A percentile compares a stretch with the other conserved stretches of the same genome.
Evolutionary conservation across 106 monocot genomes (phyloP).

Genomic region (Alisma plantagoaquatica): DNA sequence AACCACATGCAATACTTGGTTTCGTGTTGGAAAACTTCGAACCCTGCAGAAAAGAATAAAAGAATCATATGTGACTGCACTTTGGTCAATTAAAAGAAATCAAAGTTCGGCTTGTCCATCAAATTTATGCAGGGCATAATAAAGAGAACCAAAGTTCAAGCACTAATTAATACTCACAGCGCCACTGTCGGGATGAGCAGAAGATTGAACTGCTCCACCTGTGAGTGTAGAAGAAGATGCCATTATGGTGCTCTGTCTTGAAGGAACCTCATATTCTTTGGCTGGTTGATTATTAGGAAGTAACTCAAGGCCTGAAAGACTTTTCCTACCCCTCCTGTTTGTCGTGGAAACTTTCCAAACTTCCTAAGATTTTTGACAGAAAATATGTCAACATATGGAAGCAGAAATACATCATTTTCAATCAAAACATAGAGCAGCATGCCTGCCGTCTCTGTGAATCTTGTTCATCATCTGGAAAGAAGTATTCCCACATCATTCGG

Average conservation of each 20-base stretch:
- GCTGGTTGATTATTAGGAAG: slow-evolving; percentile 29
- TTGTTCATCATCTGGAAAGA: slow-evolving; percentile 97
- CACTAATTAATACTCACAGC: slow-evolving; percentile 39
- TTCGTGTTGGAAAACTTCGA: slow-evolving; percentile 43
- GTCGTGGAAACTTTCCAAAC: slow-evolving; percentile 99
- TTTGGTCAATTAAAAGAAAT: background rate
- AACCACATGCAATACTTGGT: slow-evolving; percentile 12
- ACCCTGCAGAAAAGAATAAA: background rate
- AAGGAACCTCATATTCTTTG: slow-evolving; percentile 40
- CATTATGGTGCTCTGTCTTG: slow-evolving; percentile 21
- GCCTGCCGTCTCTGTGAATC: slow-evolving; percentile 96
- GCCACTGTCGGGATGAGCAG: slow-evolving; percentile 39
- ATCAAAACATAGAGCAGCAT: background rate
- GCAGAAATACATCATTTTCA: background rate
- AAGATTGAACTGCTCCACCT: slow-evolving; percentile 22
- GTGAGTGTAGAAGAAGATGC: slow-evolving; percentile 8
- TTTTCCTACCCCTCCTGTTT: slow-evolving; percentile 65
- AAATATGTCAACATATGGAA: background rate
- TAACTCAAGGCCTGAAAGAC: slow-evolving; percentile 31
- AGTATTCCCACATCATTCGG: slow-evolving; percentile 97
- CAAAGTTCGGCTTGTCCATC: background rate
- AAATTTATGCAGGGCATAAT: background rate
- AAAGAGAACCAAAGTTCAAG: background rate
- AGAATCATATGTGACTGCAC: background rate
- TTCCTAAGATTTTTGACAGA: slow-evolving; percentile 40